Percentiles rank a stretch among this genome's conserved stretches.
These are phyloP conservation scores for Circinella minor DNA, from an alignment of 371 early-diverging fungal genomes.

Conservation along the genomic window DNA sequence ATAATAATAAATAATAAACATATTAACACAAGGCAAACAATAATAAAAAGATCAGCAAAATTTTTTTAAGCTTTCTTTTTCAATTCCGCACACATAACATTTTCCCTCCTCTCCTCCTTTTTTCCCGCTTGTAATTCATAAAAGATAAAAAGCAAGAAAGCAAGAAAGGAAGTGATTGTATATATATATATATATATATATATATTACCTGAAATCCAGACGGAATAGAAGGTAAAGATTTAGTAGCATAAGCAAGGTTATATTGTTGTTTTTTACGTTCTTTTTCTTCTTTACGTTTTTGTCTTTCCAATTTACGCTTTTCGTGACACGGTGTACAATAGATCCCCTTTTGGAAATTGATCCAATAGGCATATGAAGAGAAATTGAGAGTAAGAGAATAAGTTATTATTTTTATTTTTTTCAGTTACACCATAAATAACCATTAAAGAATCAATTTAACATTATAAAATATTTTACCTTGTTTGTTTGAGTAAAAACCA, in stretches of 20 bases:
- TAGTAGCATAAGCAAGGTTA: conserved; percentile 10
- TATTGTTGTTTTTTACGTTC: conserved; percentile 25
- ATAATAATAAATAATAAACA: not conserved
- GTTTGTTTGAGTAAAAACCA: conserved; percentile 83
- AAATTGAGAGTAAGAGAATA: too few species aligned
- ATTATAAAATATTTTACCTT: conserved; percentile 41
- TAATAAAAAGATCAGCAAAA: conserved; percentile 1
- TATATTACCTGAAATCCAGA: conserved; percentile 11
- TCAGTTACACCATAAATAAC: conserved; percentile 3
- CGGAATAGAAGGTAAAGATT: conserved; percentile 16
- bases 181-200: too few species aligned
- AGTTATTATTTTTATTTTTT: too few species aligned
- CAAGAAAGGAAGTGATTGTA: too few species aligned
- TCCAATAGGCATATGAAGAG: too few species aligned
- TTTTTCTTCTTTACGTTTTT: conserved; percentile 40
- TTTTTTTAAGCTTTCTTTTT: too few species aligned
- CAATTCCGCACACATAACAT: not conserved
- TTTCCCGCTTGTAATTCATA: too few species aligned
- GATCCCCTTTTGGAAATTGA: conserved; percentile 36
- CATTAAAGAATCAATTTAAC: not conserved
- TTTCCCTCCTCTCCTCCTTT: too few species aligned
- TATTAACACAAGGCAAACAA: not conserved
- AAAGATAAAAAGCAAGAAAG: not conserved
- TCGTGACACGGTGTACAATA: conserved; percentile 55
- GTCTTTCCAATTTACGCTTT: conserved; percentile 37